phyloP scores from a whole-genome alignment of 805 yeast species.

The Cyberlindnera xylosilytica region DNA sequence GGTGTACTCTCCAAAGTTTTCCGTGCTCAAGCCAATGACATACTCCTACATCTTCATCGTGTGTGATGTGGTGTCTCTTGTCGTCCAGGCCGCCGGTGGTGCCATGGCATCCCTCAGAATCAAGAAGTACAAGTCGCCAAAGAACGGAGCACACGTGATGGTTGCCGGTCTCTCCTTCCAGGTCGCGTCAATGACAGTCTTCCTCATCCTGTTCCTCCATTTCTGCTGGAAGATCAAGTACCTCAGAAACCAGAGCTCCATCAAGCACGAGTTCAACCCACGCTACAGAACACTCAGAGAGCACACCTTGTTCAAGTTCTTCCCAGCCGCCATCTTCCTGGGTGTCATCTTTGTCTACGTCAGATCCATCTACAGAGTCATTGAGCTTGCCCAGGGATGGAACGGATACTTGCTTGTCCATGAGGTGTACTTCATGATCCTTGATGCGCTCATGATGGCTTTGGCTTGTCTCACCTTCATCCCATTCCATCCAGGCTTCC shows the following conservation, averaged over 20 bases:
- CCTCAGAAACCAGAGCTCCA: conserved; percentile 23
- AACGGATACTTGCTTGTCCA: conserved; percentile 57
- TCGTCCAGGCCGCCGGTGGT: conserved; percentile 76
- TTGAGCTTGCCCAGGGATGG: conserved; percentile 75
- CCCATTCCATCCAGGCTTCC: conserved; percentile 21
- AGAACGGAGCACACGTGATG: conserved; percentile 62
- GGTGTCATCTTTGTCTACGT: conserved; percentile 53
- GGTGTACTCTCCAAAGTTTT: conserved; percentile 53
- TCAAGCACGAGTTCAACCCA: conserved; percentile 35
- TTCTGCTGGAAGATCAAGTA: conserved; percentile 42
- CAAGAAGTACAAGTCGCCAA: conserved; percentile 29
- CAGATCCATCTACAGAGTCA: conserved; percentile 70
- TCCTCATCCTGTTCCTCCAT: conserved; percentile 46
- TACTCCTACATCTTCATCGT: conserved; percentile 63
- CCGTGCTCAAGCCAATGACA: conserved; percentile 52
- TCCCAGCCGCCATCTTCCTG: conserved; percentile 42
- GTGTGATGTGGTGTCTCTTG: conserved; percentile 62
- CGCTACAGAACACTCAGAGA: conserved; percentile 34
- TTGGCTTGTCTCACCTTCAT: conserved; percentile 46
- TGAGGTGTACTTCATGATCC: conserved; percentile 54
- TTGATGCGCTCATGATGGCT: conserved; percentile 63
- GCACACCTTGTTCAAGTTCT: conserved; percentile 35
- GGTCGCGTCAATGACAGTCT: conserved; percentile 64
- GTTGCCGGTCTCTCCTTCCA: conserved; percentile 78
- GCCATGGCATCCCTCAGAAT: conserved; percentile 46